Evolutionary conservation across 129 eudicot species (phyloP).

Genomic region (Pulicaria dysenterica): DNA sequence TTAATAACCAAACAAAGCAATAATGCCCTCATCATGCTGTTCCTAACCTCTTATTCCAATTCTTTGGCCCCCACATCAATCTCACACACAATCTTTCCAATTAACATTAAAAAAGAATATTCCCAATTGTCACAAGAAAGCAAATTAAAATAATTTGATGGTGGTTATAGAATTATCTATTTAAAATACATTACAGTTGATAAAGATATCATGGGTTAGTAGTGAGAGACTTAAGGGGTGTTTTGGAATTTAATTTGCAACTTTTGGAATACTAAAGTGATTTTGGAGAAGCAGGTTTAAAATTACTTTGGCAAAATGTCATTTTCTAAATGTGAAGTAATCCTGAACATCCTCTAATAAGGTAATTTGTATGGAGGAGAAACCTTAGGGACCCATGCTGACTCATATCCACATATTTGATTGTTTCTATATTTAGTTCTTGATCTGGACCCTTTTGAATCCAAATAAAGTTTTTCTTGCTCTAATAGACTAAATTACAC

Average conservation of each 20-base stretch:
- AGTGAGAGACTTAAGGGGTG: no score
- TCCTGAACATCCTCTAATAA: background rate
- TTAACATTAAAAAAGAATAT: constrained; percentile 33
- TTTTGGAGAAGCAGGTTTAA: no score
- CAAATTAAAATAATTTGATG: constrained; percentile 20
- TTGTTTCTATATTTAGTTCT: constrained; percentile 37
- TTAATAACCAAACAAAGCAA: constrained; percentile 34
- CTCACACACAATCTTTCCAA: constrained; percentile 21
- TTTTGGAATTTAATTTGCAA: no score
- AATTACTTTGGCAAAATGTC: no score
- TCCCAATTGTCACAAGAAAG: constrained; percentile 30
- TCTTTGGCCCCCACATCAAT: constrained; percentile 35
- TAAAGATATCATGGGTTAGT: background rate
- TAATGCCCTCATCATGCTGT: constrained; percentile 26
- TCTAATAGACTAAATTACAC: constrained; percentile 37
- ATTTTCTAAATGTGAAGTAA: no score
- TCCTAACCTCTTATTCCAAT: constrained; percentile 40
- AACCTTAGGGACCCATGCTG: constrained; percentile 45
- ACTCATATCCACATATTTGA: constrained; percentile 61
- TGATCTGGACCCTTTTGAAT: constrained; percentile 30
- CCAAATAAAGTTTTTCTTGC: constrained; percentile 29
- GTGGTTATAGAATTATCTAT: constrained; percentile 9
- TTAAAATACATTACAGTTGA: background rate
- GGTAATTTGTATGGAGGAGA: constrained; percentile 2
- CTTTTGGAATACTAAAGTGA: no score